Conservation (phyloP, 2,329 filamentous ascomycete species). For the Pestalotiopsis fici region DNA sequence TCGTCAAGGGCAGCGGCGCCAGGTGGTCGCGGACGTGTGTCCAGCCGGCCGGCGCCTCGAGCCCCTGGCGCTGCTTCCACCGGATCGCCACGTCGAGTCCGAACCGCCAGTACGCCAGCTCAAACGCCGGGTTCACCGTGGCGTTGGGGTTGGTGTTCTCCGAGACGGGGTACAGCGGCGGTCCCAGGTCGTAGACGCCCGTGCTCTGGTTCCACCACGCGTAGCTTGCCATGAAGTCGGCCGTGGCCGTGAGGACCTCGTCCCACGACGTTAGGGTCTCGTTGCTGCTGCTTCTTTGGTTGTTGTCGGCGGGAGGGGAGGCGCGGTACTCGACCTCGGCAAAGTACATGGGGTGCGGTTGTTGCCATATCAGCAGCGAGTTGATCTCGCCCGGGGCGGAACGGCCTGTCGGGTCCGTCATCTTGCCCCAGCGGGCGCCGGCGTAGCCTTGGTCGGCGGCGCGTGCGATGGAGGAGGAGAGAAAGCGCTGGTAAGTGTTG, state of each 20-base stretch:
- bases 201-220: constrained; percentile 55
- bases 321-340: constrained; percentile 56
- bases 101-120: constrained; percentile 63
- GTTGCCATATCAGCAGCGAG: constrained; percentile 62
- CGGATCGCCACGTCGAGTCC: constrained; percentile 53
- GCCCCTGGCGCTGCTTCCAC: constrained; percentile 51
- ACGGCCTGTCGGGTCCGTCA: constrained; percentile 57
- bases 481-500: constrained; percentile 46
- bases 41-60: constrained; percentile 47
- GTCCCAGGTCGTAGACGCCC: constrained; percentile 49
- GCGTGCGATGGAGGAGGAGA: constrained; percentile 36
- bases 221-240: constrained; percentile 62
- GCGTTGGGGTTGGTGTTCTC: constrained; percentile 61
- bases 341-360: constrained; percentile 62
- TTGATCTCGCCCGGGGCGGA: constrained; percentile 63
- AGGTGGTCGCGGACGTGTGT: constrained; percentile 49
- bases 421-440: constrained; percentile 51
- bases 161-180: constrained; percentile 46
- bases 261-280: constrained; percentile 55
- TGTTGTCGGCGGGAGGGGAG: constrained; percentile 38
- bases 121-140: constrained; percentile 60
- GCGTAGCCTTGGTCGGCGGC: constrained; percentile 41
- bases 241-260: constrained; percentile 47
- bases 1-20: constrained; percentile 54
- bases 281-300: constrained; percentile 11